Evolutionary conservation across 2,329 filamentous ascomycete genomes (phyloP).

Genomic region (Dendrostoma leiphaemia): DNA sequence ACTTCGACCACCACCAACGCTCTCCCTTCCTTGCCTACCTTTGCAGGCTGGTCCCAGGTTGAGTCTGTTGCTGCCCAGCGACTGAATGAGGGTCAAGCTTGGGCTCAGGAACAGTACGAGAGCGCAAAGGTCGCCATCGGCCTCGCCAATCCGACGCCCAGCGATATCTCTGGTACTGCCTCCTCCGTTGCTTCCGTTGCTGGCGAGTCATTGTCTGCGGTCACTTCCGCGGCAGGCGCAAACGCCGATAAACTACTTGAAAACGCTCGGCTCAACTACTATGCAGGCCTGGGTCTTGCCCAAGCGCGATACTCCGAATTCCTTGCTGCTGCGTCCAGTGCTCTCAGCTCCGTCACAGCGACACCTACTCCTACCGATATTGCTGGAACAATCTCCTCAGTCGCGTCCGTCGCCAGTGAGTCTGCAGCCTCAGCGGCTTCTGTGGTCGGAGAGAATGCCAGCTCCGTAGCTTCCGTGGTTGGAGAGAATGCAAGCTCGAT

Average conservation of each 20-base stretch:
- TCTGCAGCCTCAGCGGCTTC: constrained; percentile 38
- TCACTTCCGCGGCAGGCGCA: constrained; percentile 31
- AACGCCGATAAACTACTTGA: constrained; percentile 57
- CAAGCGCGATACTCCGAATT: constrained; percentile 79
- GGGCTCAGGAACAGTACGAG: constrained; percentile 70
- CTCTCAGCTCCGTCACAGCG: constrained; percentile 58
- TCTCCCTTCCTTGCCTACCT: constrained; percentile 33
- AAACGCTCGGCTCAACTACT: constrained; percentile 67
- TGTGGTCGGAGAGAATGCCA: constrained; percentile 34
- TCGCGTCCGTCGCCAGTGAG: constrained; percentile 45
- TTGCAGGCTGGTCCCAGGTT: constrained; percentile 47
- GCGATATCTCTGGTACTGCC: constrained; percentile 20
- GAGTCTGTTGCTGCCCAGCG: constrained; percentile 68
- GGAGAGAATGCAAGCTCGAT: constrained; percentile 49
- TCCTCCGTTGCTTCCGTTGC: constrained; percentile 17
- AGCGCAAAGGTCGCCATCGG: constrained; percentile 65
- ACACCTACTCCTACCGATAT: constrained; percentile 59
- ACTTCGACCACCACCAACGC: constrained; percentile 38
- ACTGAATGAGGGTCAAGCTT: constrained; percentile 66
- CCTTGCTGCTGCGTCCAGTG: constrained; percentile 67
- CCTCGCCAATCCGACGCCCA: constrained; percentile 58
- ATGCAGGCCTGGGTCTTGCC: constrained; percentile 74
- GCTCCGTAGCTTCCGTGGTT: too few relatives aligned
- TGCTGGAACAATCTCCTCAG: constrained; percentile 44
- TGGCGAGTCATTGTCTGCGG: constrained; percentile 15